Evolutionary conservation across 768 basidiomycete genomes (phyloP).

Genomic region (Candolleomyces eurysporus): DNA sequence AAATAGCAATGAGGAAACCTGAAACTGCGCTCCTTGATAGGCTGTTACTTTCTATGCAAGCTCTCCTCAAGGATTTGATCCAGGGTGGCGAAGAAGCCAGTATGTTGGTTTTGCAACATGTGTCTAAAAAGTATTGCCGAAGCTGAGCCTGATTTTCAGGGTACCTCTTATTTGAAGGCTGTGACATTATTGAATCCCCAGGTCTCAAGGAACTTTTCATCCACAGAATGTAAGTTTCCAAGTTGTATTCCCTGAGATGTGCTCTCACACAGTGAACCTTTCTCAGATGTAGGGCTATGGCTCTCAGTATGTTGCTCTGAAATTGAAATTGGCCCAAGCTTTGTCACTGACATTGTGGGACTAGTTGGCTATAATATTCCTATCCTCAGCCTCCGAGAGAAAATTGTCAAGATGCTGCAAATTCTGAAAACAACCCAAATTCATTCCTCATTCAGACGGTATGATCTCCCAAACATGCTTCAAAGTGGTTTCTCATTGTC

Average conservation of each 20-base stretch:
- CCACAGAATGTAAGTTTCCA: constrained; percentile 43
- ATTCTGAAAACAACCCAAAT: constrained; percentile 10
- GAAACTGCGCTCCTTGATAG: not conserved
- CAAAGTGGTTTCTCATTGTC: not conserved
- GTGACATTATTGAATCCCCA: constrained; percentile 13
- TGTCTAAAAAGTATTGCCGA: not conserved
- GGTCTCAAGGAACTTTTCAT: constrained; percentile 37
- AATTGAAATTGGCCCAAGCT: not conserved
- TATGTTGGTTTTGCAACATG: not conserved
- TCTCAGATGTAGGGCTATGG: constrained; percentile 45
- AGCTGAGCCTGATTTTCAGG: not conserved
- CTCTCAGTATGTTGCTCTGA: constrained; percentile 38
- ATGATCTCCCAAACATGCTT: not conserved
- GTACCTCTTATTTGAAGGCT: constrained; percentile 25
- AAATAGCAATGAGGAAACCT: not conserved
- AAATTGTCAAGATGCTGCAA: constrained; percentile 15
- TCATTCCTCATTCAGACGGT: constrained; percentile 13
- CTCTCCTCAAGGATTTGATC: not conserved
- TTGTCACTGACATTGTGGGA: not conserved
- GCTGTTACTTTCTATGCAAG: not conserved
- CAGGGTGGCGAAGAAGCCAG: not conserved
- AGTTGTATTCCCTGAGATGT: not conserved
- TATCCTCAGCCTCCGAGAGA: constrained; percentile 8
- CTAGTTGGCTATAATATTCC: constrained; percentile 30
- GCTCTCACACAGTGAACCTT: not conserved